Percentiles rank a stretch among this genome's conserved stretches.
Evolutionary conservation across 495 filamentous ascomycete genomes (phyloP).

Genomic region (Pseudevernia furfuracea): DNA sequence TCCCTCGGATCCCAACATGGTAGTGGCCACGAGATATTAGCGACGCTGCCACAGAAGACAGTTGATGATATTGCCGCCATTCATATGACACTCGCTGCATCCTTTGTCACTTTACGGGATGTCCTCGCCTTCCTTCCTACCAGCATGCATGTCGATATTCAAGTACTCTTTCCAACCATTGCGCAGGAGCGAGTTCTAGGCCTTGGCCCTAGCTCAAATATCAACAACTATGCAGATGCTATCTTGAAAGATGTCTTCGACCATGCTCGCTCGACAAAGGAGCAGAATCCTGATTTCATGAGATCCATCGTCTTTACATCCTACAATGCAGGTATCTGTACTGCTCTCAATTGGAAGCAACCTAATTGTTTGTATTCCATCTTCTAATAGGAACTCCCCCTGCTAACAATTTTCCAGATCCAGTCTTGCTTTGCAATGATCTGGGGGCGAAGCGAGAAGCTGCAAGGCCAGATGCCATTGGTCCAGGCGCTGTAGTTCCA

Average conservation of each 20-base stretch:
- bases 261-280: constrained; percentile 70
- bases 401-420: constrained; percentile 45
- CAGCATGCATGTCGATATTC: constrained; percentile 75
- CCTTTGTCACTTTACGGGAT: constrained; percentile 66
- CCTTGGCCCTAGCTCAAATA: constrained; percentile 66
- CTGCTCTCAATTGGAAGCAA: constrained; percentile 96
- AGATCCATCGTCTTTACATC: constrained; percentile 87
- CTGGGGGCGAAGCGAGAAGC: constrained; percentile 53
- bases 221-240: constrained; percentile 78
- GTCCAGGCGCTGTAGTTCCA: constrained; percentile 39
- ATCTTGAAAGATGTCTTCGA: constrained; percentile 83
- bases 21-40: constrained; percentile 38
- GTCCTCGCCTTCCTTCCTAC: constrained; percentile 65
- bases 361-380: constrained; percentile 69
- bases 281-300: constrained; percentile 58
- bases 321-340: constrained; percentile 82
- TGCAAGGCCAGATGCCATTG: constrained; percentile 38
- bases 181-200: constrained; percentile 59
- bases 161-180: constrained; percentile 71
- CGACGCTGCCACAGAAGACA: constrained; percentile 39
- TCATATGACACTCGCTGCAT: constrained; percentile 61
- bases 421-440: constrained; percentile 90
- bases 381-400: not conserved
- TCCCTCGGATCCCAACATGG: constrained; percentile 51
- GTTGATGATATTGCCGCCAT: constrained; percentile 53